phyloP scores from a whole-genome alignment of 2,329 filamentous ascomycete species.

The Blastomyces gilchristii region DNA sequence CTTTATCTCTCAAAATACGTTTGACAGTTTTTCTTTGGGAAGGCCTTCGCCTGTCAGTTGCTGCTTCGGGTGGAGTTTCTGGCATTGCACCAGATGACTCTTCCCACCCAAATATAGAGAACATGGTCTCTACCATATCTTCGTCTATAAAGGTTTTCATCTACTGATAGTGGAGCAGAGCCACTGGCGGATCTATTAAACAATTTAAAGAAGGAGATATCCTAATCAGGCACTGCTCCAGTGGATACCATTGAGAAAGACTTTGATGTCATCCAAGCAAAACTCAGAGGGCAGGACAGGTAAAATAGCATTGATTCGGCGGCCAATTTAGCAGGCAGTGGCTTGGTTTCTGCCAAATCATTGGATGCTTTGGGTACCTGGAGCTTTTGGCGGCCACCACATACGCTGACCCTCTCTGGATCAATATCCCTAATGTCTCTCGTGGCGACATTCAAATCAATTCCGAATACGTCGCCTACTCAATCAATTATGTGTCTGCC shows the following conservation, averaged over 20 bases:
- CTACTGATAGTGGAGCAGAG: neutral
- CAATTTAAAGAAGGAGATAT: neutral
- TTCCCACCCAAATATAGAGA: neutral
- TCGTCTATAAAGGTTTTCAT: neutral
- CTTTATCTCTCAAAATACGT: neutral
- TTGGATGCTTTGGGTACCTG: neutral
- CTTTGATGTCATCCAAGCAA: neutral
- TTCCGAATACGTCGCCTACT: constrained; percentile 48
- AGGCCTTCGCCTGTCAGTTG: neutral
- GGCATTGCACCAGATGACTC: no score
- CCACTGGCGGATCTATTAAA: neutral
- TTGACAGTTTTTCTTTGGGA: neutral
- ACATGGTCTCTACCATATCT: neutral
- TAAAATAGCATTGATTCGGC: neutral
- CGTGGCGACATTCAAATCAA: constrained; percentile 43
- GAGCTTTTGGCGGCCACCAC: constrained; percentile 37
- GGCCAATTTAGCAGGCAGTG: neutral
- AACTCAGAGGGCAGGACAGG: neutral
- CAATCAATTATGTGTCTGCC: constrained; percentile 46
- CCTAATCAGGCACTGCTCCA: neutral
- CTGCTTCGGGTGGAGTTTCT: neutral
- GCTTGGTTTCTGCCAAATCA: neutral
- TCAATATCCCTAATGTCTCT: constrained; percentile 43
- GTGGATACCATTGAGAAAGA: neutral
- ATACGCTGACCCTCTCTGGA: constrained; percentile 44